Evolutionary conservation across 1,284 basidiomycete genomes (phyloP).

Genomic region (Cryptococcus wingfieldii): DNA sequence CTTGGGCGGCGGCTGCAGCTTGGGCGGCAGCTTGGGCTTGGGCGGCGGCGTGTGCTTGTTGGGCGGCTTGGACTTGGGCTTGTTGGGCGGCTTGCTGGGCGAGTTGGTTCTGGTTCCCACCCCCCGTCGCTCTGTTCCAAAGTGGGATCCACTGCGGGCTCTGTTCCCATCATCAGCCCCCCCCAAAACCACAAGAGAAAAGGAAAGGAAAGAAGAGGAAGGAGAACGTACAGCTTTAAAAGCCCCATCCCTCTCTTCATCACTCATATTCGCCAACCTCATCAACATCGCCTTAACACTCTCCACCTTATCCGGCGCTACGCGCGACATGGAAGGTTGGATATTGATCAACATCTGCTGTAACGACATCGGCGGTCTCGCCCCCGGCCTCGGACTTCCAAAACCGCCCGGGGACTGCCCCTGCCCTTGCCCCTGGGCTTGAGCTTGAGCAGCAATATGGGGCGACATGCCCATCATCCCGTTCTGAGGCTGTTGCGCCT

Average conservation of each 20-base stretch:
- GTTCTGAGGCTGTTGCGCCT: slow-evolving; percentile 16
- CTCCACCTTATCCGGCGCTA: slow-evolving; percentile 13
- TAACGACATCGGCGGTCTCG: slow-evolving; percentile 6
- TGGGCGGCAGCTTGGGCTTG: slow-evolving; percentile 5
- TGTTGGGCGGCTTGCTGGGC: slow-evolving; percentile 6
- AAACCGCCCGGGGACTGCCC: slow-evolving; percentile 24
- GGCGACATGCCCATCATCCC: background rate
- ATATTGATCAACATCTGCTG: slow-evolving; percentile 13
- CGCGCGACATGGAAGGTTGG: slow-evolving; percentile 2
- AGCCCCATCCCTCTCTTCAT: slow-evolving; percentile 29
- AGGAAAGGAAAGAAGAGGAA: background rate
- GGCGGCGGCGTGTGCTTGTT: slow-evolving; percentile 18
- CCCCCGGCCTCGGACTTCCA: slow-evolving; percentile 14
- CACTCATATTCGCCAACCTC: slow-evolving; percentile 28
- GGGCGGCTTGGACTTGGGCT: slow-evolving; percentile 39
- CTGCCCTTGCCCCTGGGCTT: too few species aligned
- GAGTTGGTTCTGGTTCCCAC: background rate
- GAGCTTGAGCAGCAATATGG: background rate
- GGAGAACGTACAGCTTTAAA: slow-evolving; percentile 28
- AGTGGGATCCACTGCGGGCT: slow-evolving; percentile 30
- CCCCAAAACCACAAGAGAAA: too few species aligned
- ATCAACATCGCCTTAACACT: slow-evolving; percentile 23
- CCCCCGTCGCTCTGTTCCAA: slow-evolving; percentile 16
- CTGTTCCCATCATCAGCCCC: slow-evolving; percentile 8
- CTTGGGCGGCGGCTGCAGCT: too few species aligned